phyloP scores from a whole-genome alignment of 805 yeast genomes.

The Saccharomycopsis fibuligera region DNA sequence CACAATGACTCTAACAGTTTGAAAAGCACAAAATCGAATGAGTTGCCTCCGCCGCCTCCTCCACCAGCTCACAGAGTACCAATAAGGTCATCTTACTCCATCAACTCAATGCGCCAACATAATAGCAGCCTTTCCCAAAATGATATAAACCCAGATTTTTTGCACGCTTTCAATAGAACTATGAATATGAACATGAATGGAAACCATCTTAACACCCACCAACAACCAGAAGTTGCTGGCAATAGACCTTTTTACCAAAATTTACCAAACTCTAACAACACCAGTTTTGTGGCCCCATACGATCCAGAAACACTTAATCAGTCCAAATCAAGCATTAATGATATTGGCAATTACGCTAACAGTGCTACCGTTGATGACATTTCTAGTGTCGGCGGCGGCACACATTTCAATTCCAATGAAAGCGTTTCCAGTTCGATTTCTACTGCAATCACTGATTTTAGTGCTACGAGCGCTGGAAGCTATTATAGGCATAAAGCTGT shows the following conservation, averaged over 20 bases:
- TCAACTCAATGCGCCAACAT: too few species aligned
- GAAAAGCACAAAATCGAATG: conserved; percentile 2
- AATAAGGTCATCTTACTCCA: background rate
- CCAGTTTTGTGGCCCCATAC: conserved; percentile 27
- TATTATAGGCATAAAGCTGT: conserved; percentile 60
- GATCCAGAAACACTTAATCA: conserved; percentile 29
- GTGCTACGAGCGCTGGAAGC: conserved; percentile 89
- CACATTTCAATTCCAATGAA: conserved; percentile 17
- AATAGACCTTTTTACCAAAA: background rate
- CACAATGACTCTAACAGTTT: conserved; percentile 6
- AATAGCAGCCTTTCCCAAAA: too few species aligned
- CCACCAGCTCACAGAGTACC: conserved; percentile 20
- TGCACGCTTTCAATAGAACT: background rate
- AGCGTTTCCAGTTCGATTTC: conserved; percentile 27
- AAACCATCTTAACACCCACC: background rate
- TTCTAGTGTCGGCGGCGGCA: conserved; percentile 17
- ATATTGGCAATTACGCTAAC: too few species aligned
- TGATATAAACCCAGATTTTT: too few species aligned
- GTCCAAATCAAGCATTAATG: conserved; percentile 23
- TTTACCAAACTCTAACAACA: conserved; percentile 1
- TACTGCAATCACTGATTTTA: conserved; percentile 52
- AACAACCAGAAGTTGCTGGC: background rate
- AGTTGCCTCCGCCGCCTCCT: conserved; percentile 20
- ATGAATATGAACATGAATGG: background rate
- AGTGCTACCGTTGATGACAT: conserved; percentile 6